Evolutionary conservation across 2,329 filamentous ascomycete genomes (phyloP).

Genomic region (Colletotrichum sp.): DNA sequence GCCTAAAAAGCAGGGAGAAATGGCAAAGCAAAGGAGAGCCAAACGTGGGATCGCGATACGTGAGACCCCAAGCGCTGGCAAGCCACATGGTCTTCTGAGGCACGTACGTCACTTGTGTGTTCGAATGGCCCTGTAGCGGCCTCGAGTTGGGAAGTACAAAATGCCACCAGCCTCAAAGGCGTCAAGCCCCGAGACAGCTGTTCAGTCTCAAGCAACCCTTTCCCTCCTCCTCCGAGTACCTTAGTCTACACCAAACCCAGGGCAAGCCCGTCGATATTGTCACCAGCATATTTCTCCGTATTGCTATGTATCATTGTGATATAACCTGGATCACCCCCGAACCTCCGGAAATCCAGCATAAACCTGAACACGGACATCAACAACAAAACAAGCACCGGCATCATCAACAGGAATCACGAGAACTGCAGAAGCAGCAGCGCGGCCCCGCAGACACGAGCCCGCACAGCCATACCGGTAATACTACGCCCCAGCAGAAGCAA

Average conservation of each 20-base stretch:
- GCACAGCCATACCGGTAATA: conserved; percentile 10
- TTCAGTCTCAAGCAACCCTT: background rate
- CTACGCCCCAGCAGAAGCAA: background rate
- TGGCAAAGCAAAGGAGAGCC: background rate
- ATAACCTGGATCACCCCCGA: conserved; percentile 17
- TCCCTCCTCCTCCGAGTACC: background rate
- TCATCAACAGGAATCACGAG: background rate
- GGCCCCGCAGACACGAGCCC: background rate
- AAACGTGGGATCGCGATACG: conserved; percentile 12
- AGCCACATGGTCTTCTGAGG: conserved; percentile 8
- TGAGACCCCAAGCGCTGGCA: conserved; percentile 2
- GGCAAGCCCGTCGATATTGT: background rate
- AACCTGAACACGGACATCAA: background rate
- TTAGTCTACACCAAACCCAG: background rate
- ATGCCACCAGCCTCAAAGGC: conserved; percentile 24
- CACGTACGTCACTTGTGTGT: conserved; percentile 17
- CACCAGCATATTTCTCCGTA: background rate
- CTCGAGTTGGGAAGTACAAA: conserved; percentile 5
- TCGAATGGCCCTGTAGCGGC: background rate
- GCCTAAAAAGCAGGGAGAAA: background rate
- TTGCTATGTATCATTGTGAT: conserved; percentile 20
- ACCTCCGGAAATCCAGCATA: background rate
- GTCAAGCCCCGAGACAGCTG: conserved; percentile 1
- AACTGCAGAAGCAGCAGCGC: background rate
- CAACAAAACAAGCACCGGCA: background rate